A percentile compares a stretch with the other conserved stretches of the same genome.
phyloP scores from a whole-genome alignment of 2,329 filamentous ascomycete genomes.

The Helotiales sp. region DNA sequence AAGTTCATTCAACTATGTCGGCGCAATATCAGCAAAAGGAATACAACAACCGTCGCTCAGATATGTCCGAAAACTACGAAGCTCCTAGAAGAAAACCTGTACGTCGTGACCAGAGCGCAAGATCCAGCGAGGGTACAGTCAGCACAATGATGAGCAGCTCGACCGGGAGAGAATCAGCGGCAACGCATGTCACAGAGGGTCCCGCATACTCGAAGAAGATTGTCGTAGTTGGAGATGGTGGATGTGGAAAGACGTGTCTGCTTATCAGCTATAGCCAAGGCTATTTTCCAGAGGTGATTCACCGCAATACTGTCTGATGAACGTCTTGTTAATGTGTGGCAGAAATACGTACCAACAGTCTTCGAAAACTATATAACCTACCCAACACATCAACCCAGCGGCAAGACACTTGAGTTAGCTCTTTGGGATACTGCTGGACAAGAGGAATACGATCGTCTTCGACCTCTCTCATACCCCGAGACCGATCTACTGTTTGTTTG shows the following conservation, averaged over 20 bases:
- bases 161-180: constrained; percentile 73
- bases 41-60: constrained; percentile 30
- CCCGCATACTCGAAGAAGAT: constrained; percentile 98
- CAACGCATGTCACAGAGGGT: constrained; percentile 84
- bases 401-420: constrained; percentile 94
- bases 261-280: constrained; percentile 99
- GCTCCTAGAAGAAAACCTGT: constrained; percentile 31
- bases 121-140: constrained; percentile 86
- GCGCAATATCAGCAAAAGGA: constrained; percentile 34
- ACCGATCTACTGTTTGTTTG: constrained; percentile 98
- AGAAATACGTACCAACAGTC: constrained; percentile 99
- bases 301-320: not conserved
- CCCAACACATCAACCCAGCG: constrained; percentile 80
- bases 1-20: constrained; percentile 26
- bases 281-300: constrained; percentile 90
- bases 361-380: constrained; percentile 99
- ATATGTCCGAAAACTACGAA: constrained; percentile 34
- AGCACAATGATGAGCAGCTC: constrained; percentile 75
- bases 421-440: constrained; percentile 98
- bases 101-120: constrained; percentile 34
- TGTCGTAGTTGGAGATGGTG: constrained; percentile 95
- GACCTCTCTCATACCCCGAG: constrained; percentile 95
- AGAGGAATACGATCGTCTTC: constrained; percentile 95
- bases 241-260: constrained; percentile 97
- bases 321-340: constrained; percentile 9